phyloP scores from a whole-genome alignment of 805 yeast species.

The Kodamaea restingae region DNA sequence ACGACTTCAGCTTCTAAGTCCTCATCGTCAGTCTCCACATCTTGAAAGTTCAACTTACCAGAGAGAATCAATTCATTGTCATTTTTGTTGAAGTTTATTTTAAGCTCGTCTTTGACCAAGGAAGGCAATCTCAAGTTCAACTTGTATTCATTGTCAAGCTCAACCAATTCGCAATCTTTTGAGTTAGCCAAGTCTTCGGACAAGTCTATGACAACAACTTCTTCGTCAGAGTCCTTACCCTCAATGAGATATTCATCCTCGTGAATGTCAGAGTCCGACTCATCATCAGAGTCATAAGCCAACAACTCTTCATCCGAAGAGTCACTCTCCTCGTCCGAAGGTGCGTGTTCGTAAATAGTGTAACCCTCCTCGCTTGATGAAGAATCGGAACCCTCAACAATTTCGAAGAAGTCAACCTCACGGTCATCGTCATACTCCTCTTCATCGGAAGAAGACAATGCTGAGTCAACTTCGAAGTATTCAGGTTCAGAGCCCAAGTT shows the following conservation, averaged over 20 bases:
- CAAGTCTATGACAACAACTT: slow-evolving; percentile 36
- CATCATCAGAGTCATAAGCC: slow-evolving; percentile 15
- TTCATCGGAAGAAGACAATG: slow-evolving; percentile 18
- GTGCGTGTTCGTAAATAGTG: slow-evolving; percentile 41
- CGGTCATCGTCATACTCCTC: slow-evolving; percentile 18
- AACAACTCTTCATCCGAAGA: slow-evolving; percentile 36
- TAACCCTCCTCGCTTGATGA: slow-evolving; percentile 38
- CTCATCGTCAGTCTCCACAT: slow-evolving; percentile 20
- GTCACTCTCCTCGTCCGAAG: slow-evolving; percentile 33
- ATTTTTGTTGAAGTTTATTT: slow-evolving; percentile 35
- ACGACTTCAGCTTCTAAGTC: slow-evolving; percentile 18
- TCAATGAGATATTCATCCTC: slow-evolving; percentile 4
- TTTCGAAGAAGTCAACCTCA: slow-evolving; percentile 19
- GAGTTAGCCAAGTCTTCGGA: slow-evolving; percentile 39
- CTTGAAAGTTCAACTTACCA: slow-evolving; percentile 36
- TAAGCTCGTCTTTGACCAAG: slow-evolving; percentile 36
- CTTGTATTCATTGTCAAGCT: slow-evolving; percentile 36
- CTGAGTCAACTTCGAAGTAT: slow-evolving; percentile 29
- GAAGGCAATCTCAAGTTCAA: slow-evolving; percentile 41
- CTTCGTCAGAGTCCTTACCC: slow-evolving; percentile 27
- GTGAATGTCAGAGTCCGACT: slow-evolving; percentile 7
- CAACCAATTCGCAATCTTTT: slow-evolving; percentile 41
- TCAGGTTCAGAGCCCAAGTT: slow-evolving; percentile 19
- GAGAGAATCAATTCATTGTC: slow-evolving; percentile 39
- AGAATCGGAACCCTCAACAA: slow-evolving; percentile 22